Conservation (phyloP, 2,329 filamentous ascomycete species). For the Neonectria magnoliae region DNA sequence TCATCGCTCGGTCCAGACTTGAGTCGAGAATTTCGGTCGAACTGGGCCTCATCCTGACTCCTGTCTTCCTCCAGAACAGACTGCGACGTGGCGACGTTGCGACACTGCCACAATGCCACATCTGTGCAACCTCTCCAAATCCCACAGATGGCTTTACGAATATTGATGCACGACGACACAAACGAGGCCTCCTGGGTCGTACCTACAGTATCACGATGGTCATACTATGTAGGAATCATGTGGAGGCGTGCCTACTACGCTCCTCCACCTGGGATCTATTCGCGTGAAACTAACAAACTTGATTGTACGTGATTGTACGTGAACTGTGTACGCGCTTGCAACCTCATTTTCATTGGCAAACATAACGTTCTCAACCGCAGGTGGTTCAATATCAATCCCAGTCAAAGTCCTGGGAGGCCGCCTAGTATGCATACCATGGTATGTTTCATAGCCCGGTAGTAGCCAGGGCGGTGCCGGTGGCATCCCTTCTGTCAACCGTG, state of each 20-base stretch:
- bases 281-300: background rate
- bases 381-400: background rate
- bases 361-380: background rate
- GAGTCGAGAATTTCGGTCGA: background rate
- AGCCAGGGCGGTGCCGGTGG: background rate
- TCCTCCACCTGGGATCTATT: background rate
- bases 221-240: background rate
- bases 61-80: background rate
- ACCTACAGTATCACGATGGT: background rate
- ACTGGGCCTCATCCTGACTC: background rate
- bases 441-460: background rate
- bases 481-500: background rate
- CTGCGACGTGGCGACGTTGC: background rate
- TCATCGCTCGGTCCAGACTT: background rate
- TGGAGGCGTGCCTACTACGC: background rate
- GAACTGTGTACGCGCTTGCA: background rate
- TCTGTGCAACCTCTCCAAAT: background rate
- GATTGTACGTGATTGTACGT: background rate
- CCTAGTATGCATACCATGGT: background rate
- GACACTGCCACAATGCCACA: conserved; percentile 4
- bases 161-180: background rate
- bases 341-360: background rate
- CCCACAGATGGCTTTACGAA: background rate
- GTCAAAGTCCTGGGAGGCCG: background rate
- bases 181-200: conserved; percentile 5